Evolutionary conservation across 2,329 filamentous ascomycete genomes (phyloP).

Genomic region (Microsporum canis): DNA sequence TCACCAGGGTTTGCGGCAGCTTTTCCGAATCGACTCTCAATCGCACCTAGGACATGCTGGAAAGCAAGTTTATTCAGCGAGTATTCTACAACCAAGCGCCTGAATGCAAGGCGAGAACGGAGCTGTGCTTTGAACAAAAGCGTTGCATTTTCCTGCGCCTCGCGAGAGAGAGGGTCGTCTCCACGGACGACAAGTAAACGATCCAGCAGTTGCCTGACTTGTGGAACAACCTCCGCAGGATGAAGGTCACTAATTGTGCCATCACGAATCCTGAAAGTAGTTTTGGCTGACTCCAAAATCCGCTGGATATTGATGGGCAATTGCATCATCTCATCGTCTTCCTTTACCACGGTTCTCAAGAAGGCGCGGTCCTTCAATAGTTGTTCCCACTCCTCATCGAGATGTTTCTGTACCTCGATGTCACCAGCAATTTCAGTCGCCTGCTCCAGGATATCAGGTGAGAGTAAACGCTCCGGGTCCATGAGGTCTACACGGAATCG

Average conservation of each 20-base stretch:
- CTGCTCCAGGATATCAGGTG: conserved; percentile 65
- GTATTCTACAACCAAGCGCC: conserved; percentile 76
- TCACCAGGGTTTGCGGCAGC: conserved; percentile 84
- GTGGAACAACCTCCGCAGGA: conserved; percentile 74
- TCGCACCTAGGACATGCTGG: conserved; percentile 79
- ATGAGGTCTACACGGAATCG: conserved; percentile 82
- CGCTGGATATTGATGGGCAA: conserved; percentile 83
- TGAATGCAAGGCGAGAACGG: conserved; percentile 82
- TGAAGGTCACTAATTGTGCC: conserved; percentile 78
- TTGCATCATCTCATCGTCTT: conserved; percentile 77
- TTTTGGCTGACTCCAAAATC: conserved; percentile 81
- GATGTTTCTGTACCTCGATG: conserved; percentile 68
- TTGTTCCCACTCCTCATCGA: conserved; percentile 80
- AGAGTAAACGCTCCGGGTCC: conserved; percentile 52
- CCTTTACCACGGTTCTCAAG: conserved; percentile 60
- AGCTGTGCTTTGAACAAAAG: conserved; percentile 86
- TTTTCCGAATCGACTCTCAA: conserved; percentile 78
- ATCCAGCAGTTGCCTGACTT: conserved; percentile 62
- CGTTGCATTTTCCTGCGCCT: conserved; percentile 81
- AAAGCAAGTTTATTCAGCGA: conserved; percentile 84
- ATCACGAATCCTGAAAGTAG: conserved; percentile 81
- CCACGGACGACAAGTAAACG: conserved; percentile 79
- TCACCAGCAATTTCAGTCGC: conserved; percentile 80
- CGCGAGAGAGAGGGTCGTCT: conserved; percentile 64
- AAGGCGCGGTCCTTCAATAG: conserved; percentile 62